Base-by-base conservation (phyloP, 345 rosid genomes). In the Anastatica hierochuntica region DNA sequence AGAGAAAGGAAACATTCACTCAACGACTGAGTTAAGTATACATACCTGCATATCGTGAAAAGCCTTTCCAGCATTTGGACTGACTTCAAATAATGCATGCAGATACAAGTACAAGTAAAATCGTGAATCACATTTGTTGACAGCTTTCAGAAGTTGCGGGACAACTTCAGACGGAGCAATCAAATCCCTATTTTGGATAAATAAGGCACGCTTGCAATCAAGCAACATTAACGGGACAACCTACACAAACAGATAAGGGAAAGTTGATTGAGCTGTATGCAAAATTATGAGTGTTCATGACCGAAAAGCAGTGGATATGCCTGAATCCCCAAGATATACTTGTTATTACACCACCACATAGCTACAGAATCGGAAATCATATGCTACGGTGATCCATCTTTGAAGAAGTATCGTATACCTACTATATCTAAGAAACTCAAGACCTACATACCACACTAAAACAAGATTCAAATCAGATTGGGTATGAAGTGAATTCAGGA, bases 41-140 rank as follows among this genome's bases (percentile, higher is more conserved):
- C 71, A 40, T 72, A 85, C 99, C 97, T 85, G 99, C 89, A 94
- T 81, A 73, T 88, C 95, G 66, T 88, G 99, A 73, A 72, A 88
- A 64, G 85, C 97, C 71, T 61, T 88, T 67, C 97, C 99, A 35
- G 73, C 74, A 68, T 85, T 79, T 36, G 83, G 94, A 64, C 76
- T 79, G 49, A 69, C 92, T 82, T 80, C 85, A 75, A 80, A 94
- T 52, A 94, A 66, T 7, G 81, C 65, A 74, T 85, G 97, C 48
- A 94, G 78, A 71, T 88, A 94, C 50, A 77, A 69, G 72, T 85
- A 80, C 78, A 88, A 72, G 77, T 78, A 92, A 69, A 68, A 78
- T 79, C 95, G 81, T 21, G 92, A 80, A 77, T 83, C 92, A 34
- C 94, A 77, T 73, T 83, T 78, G 4, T 76, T 69, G 60, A 71